Evolutionary conservation across 495 filamentous ascomycete genomes (phyloP), one percentile per base, ranked within the genome.

Genomic region (Penicillium maclennaniae): DNA sequence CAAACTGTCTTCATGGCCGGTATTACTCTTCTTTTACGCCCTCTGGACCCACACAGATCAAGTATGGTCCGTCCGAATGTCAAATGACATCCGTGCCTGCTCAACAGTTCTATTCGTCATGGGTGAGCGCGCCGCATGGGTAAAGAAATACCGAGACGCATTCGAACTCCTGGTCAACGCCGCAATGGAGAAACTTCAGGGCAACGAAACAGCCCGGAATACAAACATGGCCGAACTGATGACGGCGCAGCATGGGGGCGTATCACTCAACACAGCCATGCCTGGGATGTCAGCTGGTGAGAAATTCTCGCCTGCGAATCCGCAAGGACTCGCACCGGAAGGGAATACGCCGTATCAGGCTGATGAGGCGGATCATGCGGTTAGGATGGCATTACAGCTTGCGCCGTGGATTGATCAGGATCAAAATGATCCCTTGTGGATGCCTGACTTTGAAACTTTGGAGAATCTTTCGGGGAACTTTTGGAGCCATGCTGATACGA

Each of bases 1-100:
- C 77, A 81, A 45, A 78, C 76, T 1, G 73, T 79, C n/a, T 81
- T 81, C 57, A 78, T 81, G 60, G 72, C 77, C 1, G 77, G 79
- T 0, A 75, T 81, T 16, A 81, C 77, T 1, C 64, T 81, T 16
- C 70, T 79, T 79, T 21, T 79, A 79, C 48, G 72, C 73, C 0
- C 60, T 77, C 15, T 77, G 73, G 71, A 74, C 69, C 9, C 72
- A 76, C 41, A 72, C 73, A 10, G 70, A 71, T 16, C 56, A 70
- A 45, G 69, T 80, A 38, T 82, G 77, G 78, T 77, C 76, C 19
- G 68, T 80, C 20, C 69, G 69, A 20, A 75, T 80, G 55, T 77
- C 74, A 55, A 80, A 80, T 53, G 75, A 81, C 36, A 77, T 80
- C 43, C 74, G 79, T 42, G 79, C 78, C 20, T 82, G 76, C 67